Conservation (phyloP, 108 stramenopile species). For the Cyclostephanos invisitatus region DNA sequence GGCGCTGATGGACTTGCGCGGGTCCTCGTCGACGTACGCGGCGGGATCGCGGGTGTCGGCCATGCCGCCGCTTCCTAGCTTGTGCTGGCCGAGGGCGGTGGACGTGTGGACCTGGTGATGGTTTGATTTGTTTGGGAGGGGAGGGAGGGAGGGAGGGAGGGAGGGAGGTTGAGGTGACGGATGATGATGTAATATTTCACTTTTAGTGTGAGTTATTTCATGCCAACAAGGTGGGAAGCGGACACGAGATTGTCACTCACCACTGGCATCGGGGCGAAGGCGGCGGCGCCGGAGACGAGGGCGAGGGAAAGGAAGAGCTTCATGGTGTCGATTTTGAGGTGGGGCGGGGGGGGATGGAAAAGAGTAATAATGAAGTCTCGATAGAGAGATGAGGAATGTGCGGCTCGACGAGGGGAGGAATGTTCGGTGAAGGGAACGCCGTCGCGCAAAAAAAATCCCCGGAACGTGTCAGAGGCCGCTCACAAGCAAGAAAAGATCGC, state of each 20-base stretch:
- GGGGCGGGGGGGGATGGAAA: background rate
- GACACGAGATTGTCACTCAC: slow-evolving; percentile 4
- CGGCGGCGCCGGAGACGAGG: slow-evolving; percentile 18
- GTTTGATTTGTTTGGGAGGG: background rate
- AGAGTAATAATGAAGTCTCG: background rate
- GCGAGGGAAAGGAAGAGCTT: slow-evolving; percentile 19
- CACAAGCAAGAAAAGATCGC: no score
- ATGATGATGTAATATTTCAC: no score
- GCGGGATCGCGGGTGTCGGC: slow-evolving; percentile 81
- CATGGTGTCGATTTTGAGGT: background rate
- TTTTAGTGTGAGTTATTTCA: no score
- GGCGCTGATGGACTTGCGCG: slow-evolving; percentile 81
- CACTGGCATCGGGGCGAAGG: slow-evolving; percentile 11
- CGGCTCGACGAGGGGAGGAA: background rate
- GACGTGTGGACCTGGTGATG: slow-evolving; percentile 18
- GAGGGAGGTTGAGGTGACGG: no score
- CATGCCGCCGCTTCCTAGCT: slow-evolving; percentile 74
- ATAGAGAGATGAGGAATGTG: background rate
- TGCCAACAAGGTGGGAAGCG: no score
- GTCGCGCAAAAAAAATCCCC: no score
- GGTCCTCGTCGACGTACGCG: slow-evolving; percentile 63
- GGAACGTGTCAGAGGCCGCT: no score
- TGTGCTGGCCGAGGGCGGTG: slow-evolving; percentile 20
- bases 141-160: background rate
- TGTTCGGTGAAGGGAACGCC: no score